Percentiles rank a stretch among this genome's conserved stretches.
Conservation (phyloP, 2,329 filamentous ascomycete genomes). For the Phialocephala subalpina region DNA sequence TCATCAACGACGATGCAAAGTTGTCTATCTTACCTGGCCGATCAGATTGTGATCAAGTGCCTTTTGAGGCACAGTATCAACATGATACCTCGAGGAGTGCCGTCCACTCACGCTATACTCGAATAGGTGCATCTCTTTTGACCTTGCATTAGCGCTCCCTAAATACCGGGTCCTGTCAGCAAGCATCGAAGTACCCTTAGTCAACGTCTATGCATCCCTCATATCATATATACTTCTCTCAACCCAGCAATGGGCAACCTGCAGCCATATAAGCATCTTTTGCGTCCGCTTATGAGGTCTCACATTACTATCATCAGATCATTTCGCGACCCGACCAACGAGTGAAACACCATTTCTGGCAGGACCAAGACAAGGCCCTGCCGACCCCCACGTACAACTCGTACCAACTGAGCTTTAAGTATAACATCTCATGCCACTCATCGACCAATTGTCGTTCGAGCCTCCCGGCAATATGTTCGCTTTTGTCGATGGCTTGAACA, state of each 20-base stretch:
- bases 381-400: neutral
- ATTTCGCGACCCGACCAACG: neutral
- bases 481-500: constrained; percentile 12
- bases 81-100: neutral
- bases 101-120: neutral
- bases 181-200: neutral
- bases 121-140: constrained; percentile 1
- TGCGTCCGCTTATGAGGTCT: constrained; percentile 4
- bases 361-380: neutral
- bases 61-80: neutral
- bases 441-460: neutral
- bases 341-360: neutral
- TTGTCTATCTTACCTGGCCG: no score
- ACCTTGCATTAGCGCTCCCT: neutral
- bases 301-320: neutral
- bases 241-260: neutral
- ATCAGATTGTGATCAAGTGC: neutral
- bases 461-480: neutral
- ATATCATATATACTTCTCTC: neutral
- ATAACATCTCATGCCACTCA: neutral
- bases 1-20: no score
- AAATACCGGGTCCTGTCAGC: neutral
- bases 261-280: neutral
- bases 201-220: neutral
- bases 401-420: neutral